Evolutionary conservation across 192 early-diverging fungal species (phyloP), one percentile per base, ranked within the genome.

Genomic region (Oehlia diaphana): DNA sequence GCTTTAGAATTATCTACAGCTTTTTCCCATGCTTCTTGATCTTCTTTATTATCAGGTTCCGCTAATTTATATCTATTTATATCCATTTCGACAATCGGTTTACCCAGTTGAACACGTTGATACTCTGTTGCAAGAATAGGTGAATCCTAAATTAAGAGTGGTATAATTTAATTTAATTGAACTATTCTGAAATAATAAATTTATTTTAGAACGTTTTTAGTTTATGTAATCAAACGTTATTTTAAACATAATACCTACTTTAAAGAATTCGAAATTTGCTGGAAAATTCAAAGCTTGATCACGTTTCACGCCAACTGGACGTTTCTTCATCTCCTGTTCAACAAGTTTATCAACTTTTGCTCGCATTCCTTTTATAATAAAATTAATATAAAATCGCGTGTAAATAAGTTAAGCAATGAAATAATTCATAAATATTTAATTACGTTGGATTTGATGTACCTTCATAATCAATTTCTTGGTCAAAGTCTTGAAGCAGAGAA

Each of bases 261-360:
- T 78, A 63, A 90, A 90, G 13, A 90, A 83, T 8, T 87, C 85
- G 14, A 90, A 80, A 50, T 84, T 64, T n/a, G 71, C 79, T 1
- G 87, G 86, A 68, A 90, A 83, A 1, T 81, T 70, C 0, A 81
- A 78, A 33, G 81, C 10, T 5, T 84, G 79, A 47, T 85, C 83
- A 72, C 82, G 74, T 67, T 69, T 83, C 16, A 37, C 31, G 9
- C 44, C 8, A 13, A 39, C 80, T 8, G 83, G 81, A 82, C 84
- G 87, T 37, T 82, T 84, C 77, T 85, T 84, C 86, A 90, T 86
- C 81, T 90, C 89, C 63, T 86, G 81, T 62, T 87, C 87, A 77
- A 90, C 83, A 72, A 90, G 70, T 50, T 87, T 84, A 76, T 90
- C 87, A 35, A 90, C 87, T 44, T 84, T 68, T 28, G 79, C 78